Evolutionary conservation across 257 asterid species (phyloP), one percentile per base, ranked within the genome.

Genomic region (Salvia hispanica): DNA sequence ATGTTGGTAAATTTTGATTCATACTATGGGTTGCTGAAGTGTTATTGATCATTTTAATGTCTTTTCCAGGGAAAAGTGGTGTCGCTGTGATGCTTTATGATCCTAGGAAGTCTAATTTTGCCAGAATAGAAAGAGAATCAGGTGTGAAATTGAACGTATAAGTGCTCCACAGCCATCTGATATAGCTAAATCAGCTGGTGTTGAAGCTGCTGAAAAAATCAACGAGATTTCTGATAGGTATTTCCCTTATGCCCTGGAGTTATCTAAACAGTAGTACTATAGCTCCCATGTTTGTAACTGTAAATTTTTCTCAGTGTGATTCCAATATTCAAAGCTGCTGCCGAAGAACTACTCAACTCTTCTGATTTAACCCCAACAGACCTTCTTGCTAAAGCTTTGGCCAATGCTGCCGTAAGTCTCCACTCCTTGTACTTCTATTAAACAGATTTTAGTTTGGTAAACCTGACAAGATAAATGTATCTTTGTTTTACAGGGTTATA

Each of bases 91-190:
- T 91, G 96, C 96, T 94, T 78, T 94, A 81, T 77, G 99, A 94
- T 79, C 96, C 97, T 21, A 83, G 92, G 77, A 87, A 74, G 83
- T 80, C 99, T 18, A 88, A 88, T 60, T 69, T 91, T 73, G 79
- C 96, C 33, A 91, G 75, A 83, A 94, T 94, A 48, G 99, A 94
- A 78, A 87, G 87, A 78, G 97, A 88, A 83, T 84, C 96, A 6
- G 99, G 99, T 79, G 90, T 94, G 61, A 91, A 91, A 78, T 94
- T 59, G 96, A 88, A 73, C 96, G 85, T 21, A 68, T 87, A 34
- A 80, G 93, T 79, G 99, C 99, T 67, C 99, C 99, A 36, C 99
- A 94, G 82, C 97, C 97, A 34, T 82, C 96, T 74, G 96, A 94
- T 78, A 80, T 94, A 76, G 99, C 99, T 59, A 86, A 86, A 82